A percentile compares a stretch with the other conserved stretches of the same genome.
Conservation (phyloP, 257 asterid genomes). For the Cordia subcordata region DNA sequence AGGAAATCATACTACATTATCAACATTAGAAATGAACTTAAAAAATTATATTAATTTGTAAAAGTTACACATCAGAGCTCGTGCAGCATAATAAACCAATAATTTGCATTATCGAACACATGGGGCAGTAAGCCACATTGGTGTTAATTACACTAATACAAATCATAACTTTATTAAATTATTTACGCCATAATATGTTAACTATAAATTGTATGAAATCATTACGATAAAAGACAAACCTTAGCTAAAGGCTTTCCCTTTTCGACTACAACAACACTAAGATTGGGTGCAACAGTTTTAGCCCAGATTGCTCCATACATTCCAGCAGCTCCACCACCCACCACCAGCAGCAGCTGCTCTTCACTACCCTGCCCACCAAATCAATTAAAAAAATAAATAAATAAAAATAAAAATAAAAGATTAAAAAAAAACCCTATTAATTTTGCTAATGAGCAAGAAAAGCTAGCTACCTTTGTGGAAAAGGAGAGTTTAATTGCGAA, state of each 20-base stretch:
- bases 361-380: constrained; percentile 40
- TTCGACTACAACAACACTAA: constrained; percentile 71
- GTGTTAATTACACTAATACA: too few relatives aligned
- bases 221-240: constrained; percentile 33
- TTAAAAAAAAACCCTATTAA: background rate
- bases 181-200: too few relatives aligned
- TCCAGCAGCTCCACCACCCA: constrained; percentile 98
- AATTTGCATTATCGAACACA: too few relatives aligned
- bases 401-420: background rate
- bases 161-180: too few relatives aligned
- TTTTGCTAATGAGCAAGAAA: background rate
- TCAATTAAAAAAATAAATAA: constrained; percentile 1
- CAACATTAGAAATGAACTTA: too few relatives aligned
- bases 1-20: background rate
- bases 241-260: constrained; percentile 85
- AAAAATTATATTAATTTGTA: too few relatives aligned
- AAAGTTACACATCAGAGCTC: too few relatives aligned
- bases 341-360: constrained; percentile 57
- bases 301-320: constrained; percentile 92
- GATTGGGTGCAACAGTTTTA: constrained; percentile 77
- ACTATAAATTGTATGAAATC: too few relatives aligned
- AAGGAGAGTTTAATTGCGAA: constrained; percentile 37
- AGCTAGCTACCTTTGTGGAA: constrained; percentile 35
- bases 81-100: too few relatives aligned
- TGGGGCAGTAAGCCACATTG: too few relatives aligned